phyloP scores from a whole-genome alignment of 345 rosid genomes.

The Euphorbia lathyris region DNA sequence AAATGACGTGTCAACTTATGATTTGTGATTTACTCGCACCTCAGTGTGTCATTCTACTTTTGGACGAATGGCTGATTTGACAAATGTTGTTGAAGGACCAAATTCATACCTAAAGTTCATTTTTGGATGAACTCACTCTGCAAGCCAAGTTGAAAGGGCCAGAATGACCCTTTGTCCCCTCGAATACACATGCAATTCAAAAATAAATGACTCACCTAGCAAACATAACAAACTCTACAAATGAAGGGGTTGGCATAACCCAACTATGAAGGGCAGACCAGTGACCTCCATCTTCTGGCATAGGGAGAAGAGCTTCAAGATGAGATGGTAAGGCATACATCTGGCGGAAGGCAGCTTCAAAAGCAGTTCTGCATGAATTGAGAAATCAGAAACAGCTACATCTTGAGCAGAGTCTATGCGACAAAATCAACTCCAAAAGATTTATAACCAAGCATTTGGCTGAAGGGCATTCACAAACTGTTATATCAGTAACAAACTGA shows the following conservation, averaged over 20 bases:
- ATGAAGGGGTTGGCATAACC: conserved; percentile 98
- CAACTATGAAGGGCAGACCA: conserved; percentile 96
- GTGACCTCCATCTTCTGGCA: conserved; percentile 86
- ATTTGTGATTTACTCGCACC: too few species aligned
- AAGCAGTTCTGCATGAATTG: conserved; percentile 55
- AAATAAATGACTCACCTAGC: conserved; percentile 47
- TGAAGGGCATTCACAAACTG: background rate
- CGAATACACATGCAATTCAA: background rate
- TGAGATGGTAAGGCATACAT: conserved; percentile 72
- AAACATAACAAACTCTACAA: conserved; percentile 87
- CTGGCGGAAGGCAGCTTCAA: conserved; percentile 69
- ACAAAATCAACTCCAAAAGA: background rate
- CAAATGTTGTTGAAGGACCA: too few species aligned
- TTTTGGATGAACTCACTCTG: too few species aligned
- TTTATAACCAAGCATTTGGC: background rate
- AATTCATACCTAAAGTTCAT: background rate
- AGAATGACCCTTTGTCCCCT: too few species aligned
- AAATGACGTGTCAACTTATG: too few species aligned
- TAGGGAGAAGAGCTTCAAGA: conserved; percentile 83
- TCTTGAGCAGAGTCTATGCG: background rate
- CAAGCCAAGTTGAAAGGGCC: too few species aligned
- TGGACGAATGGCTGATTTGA: too few species aligned
- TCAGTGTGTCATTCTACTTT: too few species aligned
- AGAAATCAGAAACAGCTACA: conserved; percentile 2
- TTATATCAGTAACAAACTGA: background rate